phyloP scores from a whole-genome alignment of 2,329 filamentous ascomycete species.

The Phialophora expanda region DNA sequence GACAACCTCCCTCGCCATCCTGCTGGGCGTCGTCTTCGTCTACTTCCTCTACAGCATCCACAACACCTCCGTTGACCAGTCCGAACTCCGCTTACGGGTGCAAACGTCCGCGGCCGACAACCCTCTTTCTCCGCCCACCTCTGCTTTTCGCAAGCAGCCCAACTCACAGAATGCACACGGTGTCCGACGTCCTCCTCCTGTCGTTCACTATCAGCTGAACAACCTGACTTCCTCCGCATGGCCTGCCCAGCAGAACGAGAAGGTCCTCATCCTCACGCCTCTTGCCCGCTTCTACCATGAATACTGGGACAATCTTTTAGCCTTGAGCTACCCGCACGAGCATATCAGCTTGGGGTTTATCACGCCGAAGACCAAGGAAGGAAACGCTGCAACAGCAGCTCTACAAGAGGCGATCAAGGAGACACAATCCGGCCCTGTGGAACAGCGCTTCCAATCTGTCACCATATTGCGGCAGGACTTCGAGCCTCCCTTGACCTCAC shows the following conservation, averaged over 20 bases:
- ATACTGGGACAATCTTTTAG: constrained; percentile 93
- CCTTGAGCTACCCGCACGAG: constrained; percentile 86
- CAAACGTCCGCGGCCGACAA: constrained; percentile 66
- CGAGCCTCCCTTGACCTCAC: constrained; percentile 77
- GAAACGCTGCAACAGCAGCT: constrained; percentile 80
- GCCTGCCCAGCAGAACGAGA: constrained; percentile 79
- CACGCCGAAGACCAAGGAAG: constrained; percentile 89
- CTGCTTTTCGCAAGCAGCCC: constrained; percentile 71
- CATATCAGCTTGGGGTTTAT: constrained; percentile 96
- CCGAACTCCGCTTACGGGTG: constrained; percentile 53
- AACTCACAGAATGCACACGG: constrained; percentile 37
- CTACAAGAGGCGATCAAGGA: constrained; percentile 84
- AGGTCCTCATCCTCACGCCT: constrained; percentile 87
- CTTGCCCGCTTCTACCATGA: constrained; percentile 90
- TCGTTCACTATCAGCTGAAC: constrained; percentile 93
- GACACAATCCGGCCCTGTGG: constrained; percentile 81
- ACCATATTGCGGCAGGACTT: constrained; percentile 96
- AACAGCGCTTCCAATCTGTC: constrained; percentile 85
- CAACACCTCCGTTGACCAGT: constrained; percentile 26
- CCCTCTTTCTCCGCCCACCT: constrained; percentile 73
- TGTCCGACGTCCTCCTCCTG: constrained; percentile 68
- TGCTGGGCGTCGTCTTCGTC: constrained; percentile 35
- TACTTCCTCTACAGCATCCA: constrained; percentile 36
- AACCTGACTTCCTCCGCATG: constrained; percentile 82
- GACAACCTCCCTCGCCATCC: constrained; percentile 29